These are phyloP conservation scores for Sclerotinia nivalis DNA, from an alignment of 2,329 filamentous ascomycete genomes.

Conservation along the genomic window DNA sequence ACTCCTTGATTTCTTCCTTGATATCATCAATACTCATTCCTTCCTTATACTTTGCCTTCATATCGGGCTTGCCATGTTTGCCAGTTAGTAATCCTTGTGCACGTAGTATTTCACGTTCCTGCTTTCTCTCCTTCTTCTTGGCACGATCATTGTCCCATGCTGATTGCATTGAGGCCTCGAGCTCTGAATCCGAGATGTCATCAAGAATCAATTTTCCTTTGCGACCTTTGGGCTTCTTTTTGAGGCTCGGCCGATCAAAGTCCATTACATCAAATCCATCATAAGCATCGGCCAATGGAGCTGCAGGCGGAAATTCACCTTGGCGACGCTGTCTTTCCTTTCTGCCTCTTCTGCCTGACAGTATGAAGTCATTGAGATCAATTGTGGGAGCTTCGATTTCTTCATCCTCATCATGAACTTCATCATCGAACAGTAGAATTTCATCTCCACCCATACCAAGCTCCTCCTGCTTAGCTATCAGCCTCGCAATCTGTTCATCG, in stretches of 20 bases:
- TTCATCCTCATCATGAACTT: constrained; percentile 39
- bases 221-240: constrained; percentile 62
- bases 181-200: constrained; percentile 65
- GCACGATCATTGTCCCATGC: constrained; percentile 68
- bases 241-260: constrained; percentile 69
- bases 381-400: constrained; percentile 8
- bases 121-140: constrained; percentile 71
- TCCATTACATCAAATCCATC: constrained; percentile 85
- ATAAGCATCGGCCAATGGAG: constrained; percentile 52
- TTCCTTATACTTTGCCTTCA: constrained; percentile 69
- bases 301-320: constrained; percentile 53
- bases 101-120: constrained; percentile 68
- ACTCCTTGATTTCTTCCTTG: constrained; percentile 69
- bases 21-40: constrained; percentile 73
- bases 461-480: constrained; percentile 63
- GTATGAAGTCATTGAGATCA: constrained; percentile 20
- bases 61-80: constrained; percentile 51
- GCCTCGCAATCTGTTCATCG: constrained; percentile 62
- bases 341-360: constrained; percentile 31
- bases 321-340: constrained; percentile 35
- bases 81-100: constrained; percentile 65
- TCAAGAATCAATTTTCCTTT: constrained; percentile 54
- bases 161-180: constrained; percentile 59
- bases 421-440: constrained; percentile 56
- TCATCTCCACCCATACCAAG: constrained; percentile 62